phyloP scores from a whole-genome alignment of 1,139 yeast genomes.

The Lodderomyces elongisporus region DNA sequence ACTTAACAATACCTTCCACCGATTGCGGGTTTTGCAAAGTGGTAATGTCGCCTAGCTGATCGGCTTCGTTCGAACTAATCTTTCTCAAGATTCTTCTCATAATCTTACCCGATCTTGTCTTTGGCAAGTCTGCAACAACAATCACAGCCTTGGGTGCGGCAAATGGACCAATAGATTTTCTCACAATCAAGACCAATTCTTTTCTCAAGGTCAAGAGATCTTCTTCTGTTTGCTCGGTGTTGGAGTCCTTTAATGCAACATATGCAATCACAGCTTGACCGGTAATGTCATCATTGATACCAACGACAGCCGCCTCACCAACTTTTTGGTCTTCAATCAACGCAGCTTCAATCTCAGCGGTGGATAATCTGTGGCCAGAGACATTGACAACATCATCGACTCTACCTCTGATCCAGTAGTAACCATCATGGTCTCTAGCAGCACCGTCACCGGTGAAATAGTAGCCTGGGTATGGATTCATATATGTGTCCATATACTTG shows the following conservation, averaged over 20 bases:
- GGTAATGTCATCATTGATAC: slow-evolving; percentile 88
- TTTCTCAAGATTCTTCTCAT: slow-evolving; percentile 98
- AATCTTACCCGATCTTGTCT: slow-evolving; percentile 97
- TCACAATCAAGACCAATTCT: slow-evolving; percentile 78
- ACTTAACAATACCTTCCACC: slow-evolving; percentile 67
- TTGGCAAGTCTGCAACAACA: slow-evolving; percentile 87
- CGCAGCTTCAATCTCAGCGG: slow-evolving; percentile 96
- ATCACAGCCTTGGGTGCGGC: slow-evolving; percentile 95
- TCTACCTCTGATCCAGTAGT: slow-evolving; percentile 97
- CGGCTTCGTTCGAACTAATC: slow-evolving; percentile 83
- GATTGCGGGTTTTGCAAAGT: slow-evolving; percentile 86
- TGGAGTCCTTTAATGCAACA: slow-evolving; percentile 69
- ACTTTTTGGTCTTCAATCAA: slow-evolving; percentile 74
- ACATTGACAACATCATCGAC: slow-evolving; percentile 98
- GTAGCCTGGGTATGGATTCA: slow-evolving; percentile 93
- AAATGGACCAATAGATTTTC: slow-evolving; percentile 95
- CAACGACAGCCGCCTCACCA: slow-evolving; percentile 93
- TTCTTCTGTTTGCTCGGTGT: slow-evolving; percentile 31
- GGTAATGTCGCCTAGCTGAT: slow-evolving; percentile 87
- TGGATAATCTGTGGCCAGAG: slow-evolving; percentile 94
- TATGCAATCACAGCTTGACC: slow-evolving; percentile 97
- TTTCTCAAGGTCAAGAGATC: slow-evolving; percentile 63
- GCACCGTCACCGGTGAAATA: slow-evolving; percentile 99
- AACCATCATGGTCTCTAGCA: slow-evolving; percentile 95
- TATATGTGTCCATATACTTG: slow-evolving; percentile 87